Percentiles rank a stretch among this genome's conserved stretches.
phyloP scores from a whole-genome alignment of 495 filamentous ascomycete species.

The Penicillium bialowiezense region DNA sequence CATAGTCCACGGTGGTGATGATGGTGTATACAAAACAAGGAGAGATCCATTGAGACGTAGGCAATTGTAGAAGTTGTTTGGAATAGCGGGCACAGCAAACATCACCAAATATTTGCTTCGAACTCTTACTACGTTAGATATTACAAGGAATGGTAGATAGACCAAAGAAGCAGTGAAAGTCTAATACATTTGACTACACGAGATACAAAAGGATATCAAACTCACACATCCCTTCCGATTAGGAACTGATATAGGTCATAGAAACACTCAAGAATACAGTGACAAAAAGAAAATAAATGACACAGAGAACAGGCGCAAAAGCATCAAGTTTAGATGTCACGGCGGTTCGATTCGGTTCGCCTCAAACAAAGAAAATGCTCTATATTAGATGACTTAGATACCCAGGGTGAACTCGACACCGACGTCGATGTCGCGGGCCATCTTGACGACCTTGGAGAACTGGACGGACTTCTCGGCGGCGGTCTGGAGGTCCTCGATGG shows the following conservation, averaged over 20 bases:
- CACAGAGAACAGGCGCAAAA: slow-evolving; percentile 26
- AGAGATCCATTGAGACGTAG: too few species aligned
- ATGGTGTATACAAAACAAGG: too few species aligned
- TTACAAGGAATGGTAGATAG: too few species aligned
- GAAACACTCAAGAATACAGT: slow-evolving; percentile 36
- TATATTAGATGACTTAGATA: slow-evolving; percentile 56
- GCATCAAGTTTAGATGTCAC: slow-evolving; percentile 15
- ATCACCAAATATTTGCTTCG: too few species aligned
- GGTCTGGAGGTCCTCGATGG: slow-evolving; percentile 94
- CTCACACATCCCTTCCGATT: slow-evolving; percentile 23
- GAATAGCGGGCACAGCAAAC: too few species aligned
- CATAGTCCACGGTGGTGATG: too few species aligned
- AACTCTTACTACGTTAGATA: too few species aligned
- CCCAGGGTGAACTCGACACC: slow-evolving; percentile 96
- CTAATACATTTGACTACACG: neutral
- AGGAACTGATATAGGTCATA: slow-evolving; percentile 33
- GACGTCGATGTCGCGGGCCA: slow-evolving; percentile 97
- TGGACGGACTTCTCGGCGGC: slow-evolving; percentile 98
- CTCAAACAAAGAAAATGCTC: slow-evolving; percentile 9
- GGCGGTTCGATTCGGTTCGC: slow-evolving; percentile 7
- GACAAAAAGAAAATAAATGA: slow-evolving; percentile 36
- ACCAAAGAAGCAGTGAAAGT: too few species aligned
- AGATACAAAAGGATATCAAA: too few species aligned
- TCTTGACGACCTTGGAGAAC: slow-evolving; percentile 98
- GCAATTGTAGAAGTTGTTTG: too few species aligned